Evolutionary conservation across 441 rosid species (phyloP), one percentile per base, ranked within the genome.

Genomic region (Capsella rubella): DNA sequence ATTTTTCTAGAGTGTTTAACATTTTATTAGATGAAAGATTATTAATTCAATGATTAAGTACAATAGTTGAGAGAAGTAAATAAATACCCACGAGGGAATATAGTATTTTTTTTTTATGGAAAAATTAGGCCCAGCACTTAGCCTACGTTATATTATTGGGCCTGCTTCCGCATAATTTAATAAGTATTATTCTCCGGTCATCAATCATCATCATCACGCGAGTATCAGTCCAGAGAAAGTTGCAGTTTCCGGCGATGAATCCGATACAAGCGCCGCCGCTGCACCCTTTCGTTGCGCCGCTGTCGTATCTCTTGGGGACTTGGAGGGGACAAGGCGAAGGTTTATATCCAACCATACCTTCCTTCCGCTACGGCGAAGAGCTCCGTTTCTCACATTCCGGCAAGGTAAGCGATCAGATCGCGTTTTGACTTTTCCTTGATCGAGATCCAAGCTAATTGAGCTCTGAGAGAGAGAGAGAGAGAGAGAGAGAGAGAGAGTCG

Each of bases 281-380:
- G 31, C 97, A 89, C 49, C 89, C 90, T 13, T 84, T 82, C n/a
- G 76, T 87, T 7, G 84, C 78, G 29, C 88, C 90, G 28, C 15
- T 91, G 12, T 78, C 90, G 0, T 87, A 79, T 71, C 85, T 91
- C 35, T 32, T 91, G 47, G 95, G 97, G 4, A 89, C 79, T 46
- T 91, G 97, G 97, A 84, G 81, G 75, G 95, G 95, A 15, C 64
- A 85, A 77, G 97, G 95, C 13, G 79, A 86, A 64, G 97, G 97
- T 21, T 78, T 76, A 4, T 89, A 69, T 62, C 97, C 95, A 27
- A 87, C 91, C 69, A 83, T 87, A 79, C 53, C 74, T 73, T 74
- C 90, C 58, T 91, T 91, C 77, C 72, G 70, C n/a, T 91, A 89
- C 67, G 88, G 82, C 11, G 95, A 91, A 79, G 91, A 91, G 84